Evolutionary conservation across 208 protist genomes (phyloP), one percentile per base, ranked within the genome.

Genomic region (Leishmania guyanensis): DNA sequence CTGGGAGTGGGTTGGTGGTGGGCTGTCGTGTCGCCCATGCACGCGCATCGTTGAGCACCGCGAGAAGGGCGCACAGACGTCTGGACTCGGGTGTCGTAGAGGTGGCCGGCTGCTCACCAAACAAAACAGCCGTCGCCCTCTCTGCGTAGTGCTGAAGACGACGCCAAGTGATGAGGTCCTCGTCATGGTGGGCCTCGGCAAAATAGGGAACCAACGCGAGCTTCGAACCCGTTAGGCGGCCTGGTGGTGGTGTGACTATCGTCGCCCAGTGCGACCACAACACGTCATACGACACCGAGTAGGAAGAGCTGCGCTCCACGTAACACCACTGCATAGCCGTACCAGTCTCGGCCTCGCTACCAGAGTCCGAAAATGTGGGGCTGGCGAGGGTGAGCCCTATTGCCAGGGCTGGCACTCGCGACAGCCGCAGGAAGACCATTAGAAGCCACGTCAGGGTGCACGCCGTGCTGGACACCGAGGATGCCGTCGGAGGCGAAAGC

Each of bases 31-130:
- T 51, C 20, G 39, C 68, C 26, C 43, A 50, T 29, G 68, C 68
- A 5, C 43, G 68, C 68, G 29, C 68, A 26, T 72, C 68, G 39
- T 5, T 26, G 39, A 72, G 68, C 39, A 72, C 39, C 39, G 68
- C 68, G 68, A 72, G 33, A 72, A 72, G 68, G 68, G 68, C 68
- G 22, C 68, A 51, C 20, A 72, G 20, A 43, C 20, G 68, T 29
- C 6, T 17, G 20, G 4, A 29, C 68, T 51, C 29, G 43, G 8
- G 39, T 14, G 68, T 29, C 68, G 29, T 26, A 43, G 39, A 43
- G 33, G 8, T 39, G 33, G 33, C 33, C 62, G 62, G 62, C 29
- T 68, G 33, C 68, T 46, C 39, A 50, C 68, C 33, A 50, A 72
- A 72, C 26, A 50, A 39, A 20, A 68, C 29, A 17, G 62, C 29